phyloP scores from a whole-genome alignment of 257 asterid species.

The Nicotiana otophora region DNA sequence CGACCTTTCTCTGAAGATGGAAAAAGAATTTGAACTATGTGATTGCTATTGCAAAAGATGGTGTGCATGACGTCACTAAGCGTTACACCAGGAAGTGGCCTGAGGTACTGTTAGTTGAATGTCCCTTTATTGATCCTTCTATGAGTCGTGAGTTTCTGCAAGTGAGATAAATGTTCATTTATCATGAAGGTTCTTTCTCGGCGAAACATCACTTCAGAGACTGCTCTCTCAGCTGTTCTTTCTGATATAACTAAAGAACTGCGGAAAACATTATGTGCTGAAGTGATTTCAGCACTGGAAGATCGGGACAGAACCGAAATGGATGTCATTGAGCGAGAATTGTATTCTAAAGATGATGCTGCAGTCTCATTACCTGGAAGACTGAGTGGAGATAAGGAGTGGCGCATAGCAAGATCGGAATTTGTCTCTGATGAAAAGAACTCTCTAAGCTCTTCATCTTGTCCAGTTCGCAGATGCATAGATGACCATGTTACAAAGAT shows the following conservation, averaged over 20 bases:
- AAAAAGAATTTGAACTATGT: conserved; percentile 67
- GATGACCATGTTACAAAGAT: conserved; percentile 83
- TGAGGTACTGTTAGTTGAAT: conserved; percentile 39
- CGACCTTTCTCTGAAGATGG: conserved; percentile 60
- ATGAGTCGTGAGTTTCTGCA: neutral
- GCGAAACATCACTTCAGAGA: conserved; percentile 61
- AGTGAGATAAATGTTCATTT: conserved; percentile 6
- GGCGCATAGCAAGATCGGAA: conserved; percentile 88
- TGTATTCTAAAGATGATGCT: conserved; percentile 51
- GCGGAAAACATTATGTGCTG: conserved; percentile 41
- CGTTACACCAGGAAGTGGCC: conserved; percentile 93
- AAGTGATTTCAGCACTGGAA: conserved; percentile 44
- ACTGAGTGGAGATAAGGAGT: conserved; percentile 73
- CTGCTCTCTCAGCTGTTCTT: conserved; percentile 44
- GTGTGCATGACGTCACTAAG: conserved; percentile 89
- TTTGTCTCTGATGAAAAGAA: conserved; percentile 56
- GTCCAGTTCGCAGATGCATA: conserved; percentile 75
- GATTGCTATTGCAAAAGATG: conserved; percentile 71
- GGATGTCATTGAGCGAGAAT: conserved; percentile 57
- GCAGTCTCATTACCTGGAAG: conserved; percentile 86
- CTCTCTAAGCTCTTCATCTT: conserved; percentile 65
- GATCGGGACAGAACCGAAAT: conserved; percentile 67
- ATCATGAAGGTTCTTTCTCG: conserved; percentile 63
- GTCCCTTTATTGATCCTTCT: neutral
- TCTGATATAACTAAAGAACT: conserved; percentile 49